Evolutionary conservation across 306 rosid genomes (phyloP), one percentile per base, ranked within the genome.

Genomic region (Castanea crenata): DNA sequence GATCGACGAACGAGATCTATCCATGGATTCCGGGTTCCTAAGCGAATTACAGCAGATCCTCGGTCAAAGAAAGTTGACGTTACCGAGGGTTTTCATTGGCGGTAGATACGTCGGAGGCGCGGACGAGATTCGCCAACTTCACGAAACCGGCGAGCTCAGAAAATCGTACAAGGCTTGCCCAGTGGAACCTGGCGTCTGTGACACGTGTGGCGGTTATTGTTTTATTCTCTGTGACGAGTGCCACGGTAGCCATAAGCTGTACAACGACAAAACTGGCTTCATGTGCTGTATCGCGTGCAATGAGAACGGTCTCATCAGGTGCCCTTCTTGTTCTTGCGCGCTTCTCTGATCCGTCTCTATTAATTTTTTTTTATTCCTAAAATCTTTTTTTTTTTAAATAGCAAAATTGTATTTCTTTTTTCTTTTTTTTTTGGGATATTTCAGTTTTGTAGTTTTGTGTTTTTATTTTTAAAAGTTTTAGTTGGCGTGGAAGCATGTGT

Each of bases 81-180:
- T 91, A 52, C 99, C 99, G 16, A 74, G 92, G 55, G 97, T 95
- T 4, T 95, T 95, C 77, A 87, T 95, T 52, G 93, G 92, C 71
- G 99, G 97, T 1, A 84, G 90, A 34, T 90, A 91, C 84, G 76
- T 95, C 1, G 99, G 98, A 16, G 99, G 97, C 70, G 98, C 96
- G 31, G 92, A 92, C 63, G 97, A 95, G 82, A 82, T 95, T 69
- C 72, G 81, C 44, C 85, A 86, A 87, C 86, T 95, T 18, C 88
- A 95, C 82, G 99, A 95, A 83, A 74, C 25, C 6, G 98, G 99
- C 68, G 99, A 95, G 93, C 99, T 95, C 55, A 90, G 98, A 91
- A 92, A 84, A 71, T 92, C 19, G 88, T 90, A 0, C 92, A 92
- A 69, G 97, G 97, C 15, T 62, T 92, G 90, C 96, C 99, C 73